phyloP scores from a whole-genome alignment of 345 rosid genomes.

The Brassica incana region DNA sequence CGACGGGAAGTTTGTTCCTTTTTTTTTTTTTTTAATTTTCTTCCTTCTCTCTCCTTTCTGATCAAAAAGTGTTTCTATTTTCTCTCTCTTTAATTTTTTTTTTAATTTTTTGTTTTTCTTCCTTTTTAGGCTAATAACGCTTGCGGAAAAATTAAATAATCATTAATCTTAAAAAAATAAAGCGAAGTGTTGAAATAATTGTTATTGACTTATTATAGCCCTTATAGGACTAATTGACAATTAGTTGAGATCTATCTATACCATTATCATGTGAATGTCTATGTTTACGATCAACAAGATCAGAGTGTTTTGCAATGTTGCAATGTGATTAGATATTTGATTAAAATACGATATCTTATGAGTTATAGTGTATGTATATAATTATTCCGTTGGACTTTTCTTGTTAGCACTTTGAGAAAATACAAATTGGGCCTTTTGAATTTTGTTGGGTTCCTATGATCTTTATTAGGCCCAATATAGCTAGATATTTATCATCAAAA shows the following conservation, averaged over 20 bases:
- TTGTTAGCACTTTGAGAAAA: no score
- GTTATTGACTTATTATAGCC: background rate
- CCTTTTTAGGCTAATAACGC: conserved; percentile 20
- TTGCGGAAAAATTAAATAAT: background rate
- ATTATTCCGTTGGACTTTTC: no score
- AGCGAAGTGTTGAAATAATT: background rate
- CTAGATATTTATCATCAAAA: no score
- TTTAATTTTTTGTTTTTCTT: background rate
- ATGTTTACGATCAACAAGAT: background rate
- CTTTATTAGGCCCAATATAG: no score
- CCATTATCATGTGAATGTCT: background rate
- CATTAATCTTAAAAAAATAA: background rate
- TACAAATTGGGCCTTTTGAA: no score
- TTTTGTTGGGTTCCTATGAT: no score
- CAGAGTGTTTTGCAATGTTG: background rate
- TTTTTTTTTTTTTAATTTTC: conserved; percentile 22
- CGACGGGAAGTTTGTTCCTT: conserved; percentile 32
- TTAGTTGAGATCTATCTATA: background rate
- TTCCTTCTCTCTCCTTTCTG: conserved; percentile 9
- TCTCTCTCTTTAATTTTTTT: conserved; percentile 10
- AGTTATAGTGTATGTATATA: no score
- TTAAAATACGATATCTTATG: no score
- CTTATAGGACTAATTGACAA: background rate
- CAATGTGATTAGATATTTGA: background rate
- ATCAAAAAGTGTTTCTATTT: background rate